A percentile compares a stretch with the other conserved stretches of the same genome.
Conservation (phyloP, 352 stramenopile species). For the Thalassiosira allenii region DNA sequence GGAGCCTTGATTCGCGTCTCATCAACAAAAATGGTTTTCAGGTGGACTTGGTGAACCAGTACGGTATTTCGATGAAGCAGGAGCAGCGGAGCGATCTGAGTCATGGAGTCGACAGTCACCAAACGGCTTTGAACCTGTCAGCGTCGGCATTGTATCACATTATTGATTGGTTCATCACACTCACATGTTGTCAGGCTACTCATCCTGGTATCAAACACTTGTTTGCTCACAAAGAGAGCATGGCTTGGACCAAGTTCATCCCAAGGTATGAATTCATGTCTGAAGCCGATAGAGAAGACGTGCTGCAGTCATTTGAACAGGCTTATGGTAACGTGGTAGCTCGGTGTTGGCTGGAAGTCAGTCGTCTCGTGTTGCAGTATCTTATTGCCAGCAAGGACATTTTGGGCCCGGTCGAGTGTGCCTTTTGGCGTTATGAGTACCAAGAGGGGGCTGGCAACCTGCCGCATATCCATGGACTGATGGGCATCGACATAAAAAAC, state of each 20-base stretch:
- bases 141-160: slow-evolving; percentile 8
- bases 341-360: slow-evolving; percentile 46
- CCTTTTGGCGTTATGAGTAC: slow-evolving; percentile 55
- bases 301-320: slow-evolving; percentile 37
- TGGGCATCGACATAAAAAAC: slow-evolving; percentile 14
- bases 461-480: slow-evolving; percentile 49
- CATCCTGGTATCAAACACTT: slow-evolving; percentile 33
- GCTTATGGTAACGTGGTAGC: slow-evolving; percentile 33
- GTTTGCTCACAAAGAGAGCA: slow-evolving; percentile 16
- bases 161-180: slow-evolving; percentile 46
- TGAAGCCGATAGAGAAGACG: slow-evolving; percentile 1
- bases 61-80: slow-evolving; percentile 25
- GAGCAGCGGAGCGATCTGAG: not conserved
- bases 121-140: slow-evolving; percentile 33
- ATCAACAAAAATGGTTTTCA: slow-evolving; percentile 34
- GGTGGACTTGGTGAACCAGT: slow-evolving; percentile 20
- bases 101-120: slow-evolving; percentile 39
- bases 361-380: slow-evolving; percentile 36
- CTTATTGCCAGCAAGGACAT: slow-evolving; percentile 21
- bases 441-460: slow-evolving; percentile 43
- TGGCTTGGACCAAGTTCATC: slow-evolving; percentile 28
- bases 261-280: slow-evolving; percentile 20
- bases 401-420: not conserved
- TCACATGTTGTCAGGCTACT: slow-evolving; percentile 35
- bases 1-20: slow-evolving; percentile 13